A percentile compares a stretch with the other conserved stretches of the same genome.
These are phyloP conservation scores for Solanum paucissectum DNA, from an alignment of 257 asterid genomes.

Conservation along the genomic window DNA sequence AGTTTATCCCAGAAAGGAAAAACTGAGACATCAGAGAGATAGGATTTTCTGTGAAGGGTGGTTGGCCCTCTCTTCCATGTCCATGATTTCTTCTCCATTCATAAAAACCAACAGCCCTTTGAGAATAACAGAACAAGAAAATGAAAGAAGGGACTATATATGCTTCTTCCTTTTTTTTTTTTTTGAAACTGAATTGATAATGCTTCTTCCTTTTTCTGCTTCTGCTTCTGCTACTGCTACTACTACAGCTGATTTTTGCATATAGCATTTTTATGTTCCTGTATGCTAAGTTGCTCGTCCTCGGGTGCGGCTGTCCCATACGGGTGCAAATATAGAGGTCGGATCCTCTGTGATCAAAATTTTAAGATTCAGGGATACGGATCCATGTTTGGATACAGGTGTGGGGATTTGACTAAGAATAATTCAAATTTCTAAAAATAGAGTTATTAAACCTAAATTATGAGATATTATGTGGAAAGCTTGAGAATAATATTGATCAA, in stretches of 20 bases:
- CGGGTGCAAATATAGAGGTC: neutral
- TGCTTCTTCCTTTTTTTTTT: neutral
- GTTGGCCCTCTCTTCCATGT: slow-evolving; percentile 23
- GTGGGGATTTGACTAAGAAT: neutral
- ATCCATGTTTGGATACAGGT: neutral
- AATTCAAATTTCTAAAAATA: neutral
- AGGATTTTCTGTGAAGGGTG: slow-evolving; percentile 14
- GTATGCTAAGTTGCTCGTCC: neutral
- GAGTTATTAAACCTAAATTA: no score
- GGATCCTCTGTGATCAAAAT: neutral
- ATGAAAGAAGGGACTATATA: neutral
- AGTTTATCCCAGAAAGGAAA: neutral
- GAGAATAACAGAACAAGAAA: neutral
- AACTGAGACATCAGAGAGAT: neutral
- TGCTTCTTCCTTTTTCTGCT: neutral
- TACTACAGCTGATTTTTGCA: neutral
- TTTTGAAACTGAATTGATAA: neutral
- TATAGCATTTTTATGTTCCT: neutral
- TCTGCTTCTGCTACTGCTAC: neutral
- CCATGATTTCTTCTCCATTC: slow-evolving; percentile 5
- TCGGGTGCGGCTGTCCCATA: neutral
- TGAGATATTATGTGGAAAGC: neutral
- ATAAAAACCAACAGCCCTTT: neutral
- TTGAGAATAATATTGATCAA: neutral
- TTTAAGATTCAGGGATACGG: neutral